Evolutionary conservation across 331 rosid genomes (phyloP), one percentile per base, ranked within the genome.

Genomic region (Cydonia oblonga): DNA sequence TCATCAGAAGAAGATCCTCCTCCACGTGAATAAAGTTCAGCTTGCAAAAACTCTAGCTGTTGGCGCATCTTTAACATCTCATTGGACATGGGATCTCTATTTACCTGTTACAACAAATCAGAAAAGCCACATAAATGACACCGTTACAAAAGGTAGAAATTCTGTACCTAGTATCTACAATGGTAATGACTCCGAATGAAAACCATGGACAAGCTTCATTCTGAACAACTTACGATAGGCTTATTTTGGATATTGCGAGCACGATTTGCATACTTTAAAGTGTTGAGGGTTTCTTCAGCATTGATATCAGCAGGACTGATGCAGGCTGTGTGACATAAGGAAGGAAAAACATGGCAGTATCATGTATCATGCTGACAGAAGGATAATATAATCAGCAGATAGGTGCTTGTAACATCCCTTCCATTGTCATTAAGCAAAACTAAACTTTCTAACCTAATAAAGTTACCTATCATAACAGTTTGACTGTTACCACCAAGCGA

Each of bases 31-130:
- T 95, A 96, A 78, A 96, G 97, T 82, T 96, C 99, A 46, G 99
- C 99, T 85, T 92, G 96, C 82, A 96, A 87, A 84, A 51, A 88
- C 84, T 92, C 97, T 78, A 96, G 85, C 74, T 90, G 93, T 76
- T 96, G 99, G 77, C 97, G 89, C 99, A 96, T 96, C 89, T 96
- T 96, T 75, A 90, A 81, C 97, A 96, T 92, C 84, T 96, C 99
- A 70, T 58, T 92, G 73, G 99, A 90, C 93, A 92, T 90, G 82
- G 99, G 96, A 71, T 96, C 99, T 92, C 99, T 86, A 52, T 96
- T 96, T 69, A 96, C 83, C 99, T 96, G 84, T 61, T 79, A 51
- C 52, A 58, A 30, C 15, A 72, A 71, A 66, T 73, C 62, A 66
- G 77, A 73, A 78, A 65, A 71, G 70, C 70, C 38, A 57, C 56